Conservation (phyloP, 2,329 filamentous ascomycete genomes). For the Alternaria gansuensis region DNA sequence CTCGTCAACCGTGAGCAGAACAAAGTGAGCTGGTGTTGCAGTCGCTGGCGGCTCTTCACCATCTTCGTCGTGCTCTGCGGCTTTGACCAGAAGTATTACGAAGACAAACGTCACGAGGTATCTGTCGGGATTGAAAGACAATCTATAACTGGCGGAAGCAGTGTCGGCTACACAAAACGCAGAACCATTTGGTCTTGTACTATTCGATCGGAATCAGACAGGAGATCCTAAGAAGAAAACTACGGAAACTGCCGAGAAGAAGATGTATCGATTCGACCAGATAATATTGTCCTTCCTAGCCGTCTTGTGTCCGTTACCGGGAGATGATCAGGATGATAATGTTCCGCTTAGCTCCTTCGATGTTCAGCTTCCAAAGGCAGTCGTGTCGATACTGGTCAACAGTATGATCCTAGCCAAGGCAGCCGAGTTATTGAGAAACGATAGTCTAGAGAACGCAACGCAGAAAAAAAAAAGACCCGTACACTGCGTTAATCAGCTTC, state of each 20-base stretch:
- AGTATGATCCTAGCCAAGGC: slow-evolving; percentile 49
- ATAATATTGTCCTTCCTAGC: slow-evolving; percentile 21
- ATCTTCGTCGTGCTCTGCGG: slow-evolving; percentile 50
- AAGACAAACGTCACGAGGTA: slow-evolving; percentile 19
- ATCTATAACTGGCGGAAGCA: not conserved
- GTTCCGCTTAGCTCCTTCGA: slow-evolving; percentile 30
- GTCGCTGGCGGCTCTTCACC: slow-evolving; percentile 39
- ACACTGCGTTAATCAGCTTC: slow-evolving; percentile 53
- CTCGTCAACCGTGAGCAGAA: slow-evolving; percentile 1
- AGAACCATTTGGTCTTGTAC: too few species aligned
- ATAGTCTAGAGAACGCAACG: slow-evolving; percentile 50
- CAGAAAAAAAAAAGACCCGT: slow-evolving; percentile 43
- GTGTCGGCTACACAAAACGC: too few species aligned
- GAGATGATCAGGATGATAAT: slow-evolving; percentile 7
- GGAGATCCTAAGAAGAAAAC: slow-evolving; percentile 7
- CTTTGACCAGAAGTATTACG: slow-evolving; percentile 41
- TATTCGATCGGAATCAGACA: slow-evolving; percentile 3
- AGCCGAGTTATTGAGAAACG: slow-evolving; percentile 53
- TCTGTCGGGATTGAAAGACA: not conserved
- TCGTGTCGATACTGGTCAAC: slow-evolving; percentile 46
- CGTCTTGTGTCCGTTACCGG: slow-evolving; percentile 33
- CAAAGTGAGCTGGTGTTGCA: slow-evolving; percentile 44
- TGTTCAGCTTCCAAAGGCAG: slow-evolving; percentile 34
- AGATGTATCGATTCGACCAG: slow-evolving; percentile 16
- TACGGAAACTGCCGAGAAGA: slow-evolving; percentile 22